phyloP scores from a whole-genome alignment of 2,329 filamentous ascomycete species.

The Pyrenophora seminiperda region DNA sequence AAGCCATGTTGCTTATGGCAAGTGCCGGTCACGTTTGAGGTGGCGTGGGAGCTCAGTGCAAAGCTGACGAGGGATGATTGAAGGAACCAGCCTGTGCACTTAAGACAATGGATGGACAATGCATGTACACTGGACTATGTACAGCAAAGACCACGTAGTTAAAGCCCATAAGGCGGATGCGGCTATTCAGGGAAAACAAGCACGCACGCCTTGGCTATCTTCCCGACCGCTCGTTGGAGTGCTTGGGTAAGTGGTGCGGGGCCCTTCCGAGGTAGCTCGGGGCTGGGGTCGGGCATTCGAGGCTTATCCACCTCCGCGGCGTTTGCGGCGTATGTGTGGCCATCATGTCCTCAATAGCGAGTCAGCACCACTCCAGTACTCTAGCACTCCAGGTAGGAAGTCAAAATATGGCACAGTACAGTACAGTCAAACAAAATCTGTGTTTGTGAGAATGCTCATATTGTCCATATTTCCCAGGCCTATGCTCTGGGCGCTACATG shows the following conservation, averaged over 20 bases:
- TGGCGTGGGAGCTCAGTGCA: constrained; percentile 12
- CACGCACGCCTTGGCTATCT: constrained; percentile 18
- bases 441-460: background rate
- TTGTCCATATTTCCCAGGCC: constrained; percentile 1
- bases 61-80: background rate
- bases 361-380: background rate
- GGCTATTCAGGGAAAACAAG: constrained; percentile 23
- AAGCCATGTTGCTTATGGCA: constrained; percentile 47
- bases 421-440: no score
- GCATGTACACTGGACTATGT: no score
- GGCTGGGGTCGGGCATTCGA: constrained; percentile 10
- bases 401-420: no score
- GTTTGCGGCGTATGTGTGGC: constrained; percentile 10
- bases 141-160: constrained; percentile 6
- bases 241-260: constrained; percentile 9
- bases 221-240: constrained; percentile 10
- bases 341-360: background rate
- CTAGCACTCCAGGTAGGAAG: no score
- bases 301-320: constrained; percentile 16
- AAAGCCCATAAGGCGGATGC: constrained; percentile 11
- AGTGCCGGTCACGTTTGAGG: constrained; percentile 21
- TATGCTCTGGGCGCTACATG: constrained; percentile 18
- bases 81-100: background rate
- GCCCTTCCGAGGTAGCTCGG: constrained; percentile 16
- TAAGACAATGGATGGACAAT: background rate